phyloP scores from a whole-genome alignment of 1,139 yeast species.

The Nadsonia commutata region DNA sequence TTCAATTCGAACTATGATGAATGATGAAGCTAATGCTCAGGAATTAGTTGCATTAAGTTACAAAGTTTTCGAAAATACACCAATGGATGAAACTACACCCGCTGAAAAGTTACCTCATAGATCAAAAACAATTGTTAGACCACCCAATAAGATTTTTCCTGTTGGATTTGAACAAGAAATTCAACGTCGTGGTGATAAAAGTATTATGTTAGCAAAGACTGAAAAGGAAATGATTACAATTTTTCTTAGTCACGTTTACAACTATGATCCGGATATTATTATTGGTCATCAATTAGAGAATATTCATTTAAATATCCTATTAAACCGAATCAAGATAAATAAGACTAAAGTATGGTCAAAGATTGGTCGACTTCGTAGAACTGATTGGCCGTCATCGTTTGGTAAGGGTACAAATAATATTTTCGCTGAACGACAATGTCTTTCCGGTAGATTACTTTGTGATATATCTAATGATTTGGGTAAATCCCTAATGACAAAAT shows the following conservation, averaged over 20 bases:
- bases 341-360: slow-evolving; percentile 65
- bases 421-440: slow-evolving; percentile 42
- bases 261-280: slow-evolving; percentile 77
- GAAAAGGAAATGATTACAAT: slow-evolving; percentile 19
- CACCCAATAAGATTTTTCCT: slow-evolving; percentile 48
- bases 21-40: slow-evolving; percentile 56
- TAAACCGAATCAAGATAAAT: slow-evolving; percentile 68
- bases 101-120: slow-evolving; percentile 18
- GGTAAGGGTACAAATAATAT: slow-evolving; percentile 36
- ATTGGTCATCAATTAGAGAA: slow-evolving; percentile 79
- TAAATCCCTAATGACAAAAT: slow-evolving; percentile 75
- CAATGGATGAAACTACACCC: slow-evolving; percentile 40
- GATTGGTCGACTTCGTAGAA: slow-evolving; percentile 67
- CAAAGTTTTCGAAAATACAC: slow-evolving; percentile 40
- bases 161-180: slow-evolving; percentile 37
- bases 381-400: slow-evolving; percentile 52
- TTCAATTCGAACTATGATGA: slow-evolving; percentile 68
- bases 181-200: slow-evolving; percentile 9
- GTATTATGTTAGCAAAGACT: slow-evolving; percentile 9
- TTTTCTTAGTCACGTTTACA: slow-evolving; percentile 56
- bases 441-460: slow-evolving; percentile 78
- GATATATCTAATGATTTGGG: slow-evolving; percentile 95
- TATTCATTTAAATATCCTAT: slow-evolving; percentile 62
- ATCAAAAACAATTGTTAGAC: slow-evolving; percentile 40
- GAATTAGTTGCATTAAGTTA: slow-evolving; percentile 76